Base-by-base conservation (phyloP, 1,284 basidiomycete genomes). In the Cutaneotrichosporon spelunceum region DNA sequence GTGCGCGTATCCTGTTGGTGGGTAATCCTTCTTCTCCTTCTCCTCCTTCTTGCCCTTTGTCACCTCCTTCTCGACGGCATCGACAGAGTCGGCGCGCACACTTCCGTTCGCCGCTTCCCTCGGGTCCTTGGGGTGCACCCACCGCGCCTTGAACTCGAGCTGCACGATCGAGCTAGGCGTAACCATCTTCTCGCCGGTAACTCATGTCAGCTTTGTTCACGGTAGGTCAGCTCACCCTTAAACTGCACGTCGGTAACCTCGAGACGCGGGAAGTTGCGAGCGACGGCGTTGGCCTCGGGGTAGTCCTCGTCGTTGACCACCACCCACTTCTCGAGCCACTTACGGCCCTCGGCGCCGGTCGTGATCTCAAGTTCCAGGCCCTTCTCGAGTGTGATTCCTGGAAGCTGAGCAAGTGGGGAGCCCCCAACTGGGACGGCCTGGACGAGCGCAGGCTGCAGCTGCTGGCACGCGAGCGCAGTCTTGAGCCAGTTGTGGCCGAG, bases 401-500 rank as follows among this genome's bases (percentile, higher is more conserved):
- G 93, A 2, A 96, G 82, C 55, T 95, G 91, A 0, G 88, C 85
- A 23, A 88, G 82, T 36, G 78, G 74, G 3, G 83, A 62, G 80
- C 76, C 62, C 53, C 70, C 82, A 5, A 88, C 87, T 10, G 87
- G 84, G 16, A 95, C 80, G 0, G 92, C 95, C 79, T 99, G 96
- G 0, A 88, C 84, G 50, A 99, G 81, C 75, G 87, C 87, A 16
- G 91, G 86, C 65, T 94, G 89, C 21, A 99, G 82, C 53, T 88
- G 87, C 85, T 95, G 90, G 65, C 89, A 83, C 30, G 85, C 81
- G 33, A 93, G 81, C 0, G 91, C 88, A 1, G 92, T 88, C 13
- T 84, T 75, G n/a, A 98, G 85, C 93, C 94, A 99, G 75, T 87
- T 93, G 72, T 93, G 91, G 0, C 93, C 85, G 24, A 90, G 84